Base-by-base conservation (phyloP, 1,284 basidiomycete species). In the Chiua sp. region DNA sequence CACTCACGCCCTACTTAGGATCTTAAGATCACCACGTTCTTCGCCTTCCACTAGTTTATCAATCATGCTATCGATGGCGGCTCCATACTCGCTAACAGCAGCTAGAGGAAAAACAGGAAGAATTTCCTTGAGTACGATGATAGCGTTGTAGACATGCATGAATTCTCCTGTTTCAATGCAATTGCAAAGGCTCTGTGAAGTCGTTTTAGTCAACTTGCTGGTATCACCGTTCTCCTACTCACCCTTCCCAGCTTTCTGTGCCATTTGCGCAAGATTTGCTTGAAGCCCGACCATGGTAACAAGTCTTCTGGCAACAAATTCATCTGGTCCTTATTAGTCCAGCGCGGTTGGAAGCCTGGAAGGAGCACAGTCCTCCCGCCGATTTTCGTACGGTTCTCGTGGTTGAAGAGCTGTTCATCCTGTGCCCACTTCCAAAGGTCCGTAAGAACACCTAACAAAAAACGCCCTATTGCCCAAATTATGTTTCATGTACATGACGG, bases 61-160 rank as follows among this genome's bases (percentile, higher is more conserved):
- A 62, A 97, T 84, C 4, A 86, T 84, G 23, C 74, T 77, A 64
- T 90, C 83, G 51, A 98, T 80, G 23, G 76, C 78, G 11, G 80
- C 72, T 16, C 91, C 91, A 37, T 80, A 77, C 55, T 81, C 80
- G 47, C 75, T 72, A 46, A 90, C 83, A 22, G 85, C 77, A 50
- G 87, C 84, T 35, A 92, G 71, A 20, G 96, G 96, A 77, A 96
- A 97, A 52, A 91, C 89, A 3, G 92, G 90, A 49, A 96, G 82
- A 37, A 98, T 86, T 72, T 96, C 93, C 68, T 95, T 94, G 59
- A 96, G 81, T 28, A 98, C 88, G 50, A 96, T 86, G 71, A 98
- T 91, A 15, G 93, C 86, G 71, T 98, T 98, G 75, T 96, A 95
- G 59, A 97, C 91, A 69, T 94, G 93, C 91, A 97, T 96, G 74